These are phyloP conservation scores for Solanum megistacrolobum DNA, from an alignment of 257 asterid genomes.

Conservation along the genomic window DNA sequence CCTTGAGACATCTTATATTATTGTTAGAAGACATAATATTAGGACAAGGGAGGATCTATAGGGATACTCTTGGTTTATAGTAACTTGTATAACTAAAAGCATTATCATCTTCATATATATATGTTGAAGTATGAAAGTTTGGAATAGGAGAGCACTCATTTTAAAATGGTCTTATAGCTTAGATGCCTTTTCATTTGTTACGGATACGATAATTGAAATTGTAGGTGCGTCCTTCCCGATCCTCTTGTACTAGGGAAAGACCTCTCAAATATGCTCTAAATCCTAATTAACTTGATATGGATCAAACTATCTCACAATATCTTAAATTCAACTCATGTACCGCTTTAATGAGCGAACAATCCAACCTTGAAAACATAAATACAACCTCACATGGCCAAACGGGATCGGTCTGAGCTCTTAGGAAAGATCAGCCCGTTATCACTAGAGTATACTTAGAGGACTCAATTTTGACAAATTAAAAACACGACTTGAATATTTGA, in stretches of 20 bases:
- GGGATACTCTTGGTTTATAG: background rate
- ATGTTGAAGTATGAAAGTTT: background rate
- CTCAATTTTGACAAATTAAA: background rate
- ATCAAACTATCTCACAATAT: background rate
- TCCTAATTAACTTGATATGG: background rate
- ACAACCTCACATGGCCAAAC: background rate
- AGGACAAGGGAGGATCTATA: background rate
- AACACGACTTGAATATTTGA: background rate
- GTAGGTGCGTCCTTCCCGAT: fast-evolving
- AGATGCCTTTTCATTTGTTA: background rate
- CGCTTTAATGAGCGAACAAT: background rate
- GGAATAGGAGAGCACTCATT: background rate
- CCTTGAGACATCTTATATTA: background rate
- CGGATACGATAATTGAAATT: background rate
- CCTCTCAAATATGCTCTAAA: background rate
- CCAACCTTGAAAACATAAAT: background rate
- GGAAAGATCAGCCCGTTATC: background rate
- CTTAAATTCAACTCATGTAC: background rate
- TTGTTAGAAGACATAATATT: background rate
- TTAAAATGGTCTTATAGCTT: background rate
- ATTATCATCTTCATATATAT: background rate
- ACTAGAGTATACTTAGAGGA: background rate
- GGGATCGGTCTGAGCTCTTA: background rate
- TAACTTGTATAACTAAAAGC: background rate
- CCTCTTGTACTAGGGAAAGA: background rate